Base-by-base conservation (phyloP, 139 green algal species). In the Chlamydomonas incerta region DNA sequence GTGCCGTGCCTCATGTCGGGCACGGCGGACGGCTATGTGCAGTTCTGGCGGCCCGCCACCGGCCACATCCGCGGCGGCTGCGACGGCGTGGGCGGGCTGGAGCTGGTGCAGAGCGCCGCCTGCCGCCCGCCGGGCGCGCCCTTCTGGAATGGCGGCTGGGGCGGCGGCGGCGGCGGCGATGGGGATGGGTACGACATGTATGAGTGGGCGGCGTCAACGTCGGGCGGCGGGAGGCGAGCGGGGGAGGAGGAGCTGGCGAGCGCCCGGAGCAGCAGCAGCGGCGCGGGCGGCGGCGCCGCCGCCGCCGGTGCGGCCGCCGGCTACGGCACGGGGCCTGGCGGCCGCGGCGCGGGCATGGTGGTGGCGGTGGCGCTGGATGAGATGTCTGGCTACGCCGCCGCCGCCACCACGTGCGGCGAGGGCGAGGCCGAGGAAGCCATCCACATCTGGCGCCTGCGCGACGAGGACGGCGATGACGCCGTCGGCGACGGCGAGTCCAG, bases 331-430 rank as follows among this genome's bases (percentile, higher is more conserved):
- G 14, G 13, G 47, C n/a, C n/a, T n/a, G 17, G 31, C 46, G 9
- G 26, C 46, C 18, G 46, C 55, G 55, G 18, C 60, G 24, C 31
- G 0, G 80, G 80, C 52, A 71, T 79, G 68, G 80, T 79, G 28
- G 68, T 86, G 6, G 80, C 80, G 31, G 82, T 87, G 2, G 82
- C 82, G 28, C 52, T 87, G 20, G 71, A 87, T 26, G 72, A 70
- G n/a, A 29, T 67, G 10, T 82, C 81, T 0, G 89, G 89, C 35
- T 88, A 87, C 71, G 85, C 82, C 20, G 89, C 89, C 60, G 89
- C 85, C 23, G 89, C 89, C 33, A 85, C 79, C 24, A 92, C 89
- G 37, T 89, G 85, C 79, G 89, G 89, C 1, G 52, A 87, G 74
- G 88, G 80, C 34, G 86, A 89, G 15, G 58, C 81, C 2, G 88